A percentile compares a stretch with the other conserved stretches of the same genome.
These are phyloP conservation scores for Botrytis medusae DNA, from an alignment of 2,329 filamentous ascomycete genomes.

Conservation along the genomic window DNA sequence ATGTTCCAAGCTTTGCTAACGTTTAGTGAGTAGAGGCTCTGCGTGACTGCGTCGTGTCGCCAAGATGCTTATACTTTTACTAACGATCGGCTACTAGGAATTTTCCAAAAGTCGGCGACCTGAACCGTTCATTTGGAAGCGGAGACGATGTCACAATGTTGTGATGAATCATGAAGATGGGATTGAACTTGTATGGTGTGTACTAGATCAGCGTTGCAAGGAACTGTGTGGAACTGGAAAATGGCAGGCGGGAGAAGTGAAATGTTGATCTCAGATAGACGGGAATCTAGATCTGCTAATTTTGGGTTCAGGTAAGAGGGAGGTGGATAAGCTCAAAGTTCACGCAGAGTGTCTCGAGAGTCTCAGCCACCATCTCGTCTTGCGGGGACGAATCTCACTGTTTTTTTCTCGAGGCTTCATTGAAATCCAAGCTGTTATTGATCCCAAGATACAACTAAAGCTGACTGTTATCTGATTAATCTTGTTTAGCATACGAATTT, in stretches of 20 bases:
- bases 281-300: slow-evolving; percentile 8
- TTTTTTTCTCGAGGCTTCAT: not conserved
- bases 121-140: not conserved
- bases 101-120: slow-evolving; percentile 4
- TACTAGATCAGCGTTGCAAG: slow-evolving; percentile 7
- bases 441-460: not conserved
- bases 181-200: not conserved
- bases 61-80: not conserved
- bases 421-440: not conserved
- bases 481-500: not conserved
- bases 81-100: not conserved
- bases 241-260: not conserved
- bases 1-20: not conserved
- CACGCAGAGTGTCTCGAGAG: not conserved
- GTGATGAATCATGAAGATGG: not conserved
- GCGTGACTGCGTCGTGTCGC: not conserved
- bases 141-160: slow-evolving; percentile 1
- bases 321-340: not conserved
- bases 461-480: slow-evolving; percentile 9
- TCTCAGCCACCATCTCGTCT: slow-evolving; percentile 8
- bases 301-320: not conserved
- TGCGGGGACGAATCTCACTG: not conserved
- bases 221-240: not conserved
- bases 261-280: not conserved
- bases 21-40: not conserved